Evolutionary conservation across 352 stramenopile species (phyloP).

Genomic region (Phytopythium vexans): DNA sequence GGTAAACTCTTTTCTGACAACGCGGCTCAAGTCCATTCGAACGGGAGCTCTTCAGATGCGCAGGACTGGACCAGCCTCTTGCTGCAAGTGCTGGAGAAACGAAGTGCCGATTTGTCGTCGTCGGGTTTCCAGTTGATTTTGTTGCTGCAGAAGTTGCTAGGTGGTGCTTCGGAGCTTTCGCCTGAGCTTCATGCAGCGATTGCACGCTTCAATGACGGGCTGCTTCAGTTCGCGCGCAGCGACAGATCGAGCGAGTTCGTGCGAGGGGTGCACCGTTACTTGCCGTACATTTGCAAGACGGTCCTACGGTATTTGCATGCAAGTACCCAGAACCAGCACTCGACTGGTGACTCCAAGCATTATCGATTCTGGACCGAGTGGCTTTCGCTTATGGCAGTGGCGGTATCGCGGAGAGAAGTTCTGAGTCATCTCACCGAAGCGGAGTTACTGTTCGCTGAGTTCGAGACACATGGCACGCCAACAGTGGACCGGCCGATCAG

Average conservation of each 20-base stretch:
- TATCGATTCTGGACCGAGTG: slow-evolving; percentile 49
- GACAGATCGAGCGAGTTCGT: slow-evolving; percentile 26
- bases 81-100: slow-evolving; percentile 24
- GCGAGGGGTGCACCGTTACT: slow-evolving; percentile 39
- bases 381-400: slow-evolving; percentile 41
- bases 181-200: slow-evolving; percentile 8
- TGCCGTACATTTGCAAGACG: slow-evolving; percentile 54
- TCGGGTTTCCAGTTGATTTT: slow-evolving; percentile 45
- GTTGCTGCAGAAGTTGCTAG: slow-evolving; percentile 34
- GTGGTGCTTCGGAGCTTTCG: background rate
- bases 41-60: slow-evolving; percentile 1
- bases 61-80: slow-evolving; percentile 13
- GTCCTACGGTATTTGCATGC: slow-evolving; percentile 35
- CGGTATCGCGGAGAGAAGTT: slow-evolving; percentile 45
- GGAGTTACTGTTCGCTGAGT: slow-evolving; percentile 43
- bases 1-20: slow-evolving; percentile 13
- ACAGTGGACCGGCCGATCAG: too few species aligned
- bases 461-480: background rate
- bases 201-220: slow-evolving; percentile 30
- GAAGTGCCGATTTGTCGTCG: slow-evolving; percentile 33
- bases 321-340: slow-evolving; percentile 10
- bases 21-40: slow-evolving; percentile 6
- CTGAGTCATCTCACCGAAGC: slow-evolving; percentile 51
- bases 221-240: slow-evolving; percentile 32
- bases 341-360: slow-evolving; percentile 4